phyloP scores from a whole-genome alignment of 768 basidiomycete species.

The Rubroboletus satanas region DNA sequence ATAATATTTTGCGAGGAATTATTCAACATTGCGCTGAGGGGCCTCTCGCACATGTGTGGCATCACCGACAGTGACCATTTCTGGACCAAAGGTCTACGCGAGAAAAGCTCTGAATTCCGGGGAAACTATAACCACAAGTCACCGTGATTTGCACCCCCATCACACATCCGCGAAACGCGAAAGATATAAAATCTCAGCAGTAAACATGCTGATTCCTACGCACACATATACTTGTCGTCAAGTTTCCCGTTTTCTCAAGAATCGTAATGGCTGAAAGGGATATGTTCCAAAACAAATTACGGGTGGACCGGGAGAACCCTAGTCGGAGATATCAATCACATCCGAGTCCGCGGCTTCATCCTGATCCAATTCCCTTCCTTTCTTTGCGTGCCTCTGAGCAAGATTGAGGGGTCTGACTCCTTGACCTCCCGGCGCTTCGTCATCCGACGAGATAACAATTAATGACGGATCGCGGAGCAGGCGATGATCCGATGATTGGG shows the following conservation, averaged over 20 bases:
- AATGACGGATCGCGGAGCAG: slow-evolving; percentile 22
- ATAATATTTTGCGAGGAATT: neutral
- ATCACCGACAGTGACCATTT: too few relatives aligned
- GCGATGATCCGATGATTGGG: slow-evolving; percentile 15
- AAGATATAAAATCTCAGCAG: neutral
- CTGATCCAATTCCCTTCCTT: slow-evolving; percentile 24
- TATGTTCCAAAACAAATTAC: neutral
- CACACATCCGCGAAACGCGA: neutral
- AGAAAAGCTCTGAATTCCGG: too few relatives aligned
- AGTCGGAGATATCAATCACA: slow-evolving; percentile 54
- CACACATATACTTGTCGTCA: neutral
- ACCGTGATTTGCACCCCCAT: too few relatives aligned
- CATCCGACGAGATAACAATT: slow-evolving; percentile 20
- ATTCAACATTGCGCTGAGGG: neutral
- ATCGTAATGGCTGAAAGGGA: neutral
- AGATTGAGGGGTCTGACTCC: neutral
- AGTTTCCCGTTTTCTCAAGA: neutral
- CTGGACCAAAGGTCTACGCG: too few relatives aligned
- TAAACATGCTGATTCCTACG: too few relatives aligned
- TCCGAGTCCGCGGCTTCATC: slow-evolving; percentile 38
- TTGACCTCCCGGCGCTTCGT: slow-evolving; percentile 2
- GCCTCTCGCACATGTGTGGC: neutral
- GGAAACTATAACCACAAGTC: too few relatives aligned
- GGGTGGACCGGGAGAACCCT: neutral
- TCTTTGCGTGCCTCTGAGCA: slow-evolving; percentile 7